Evolutionary conservation across 768 basidiomycete species (phyloP), one percentile per base, ranked within the genome.

Genomic region (Mycena galericulata): DNA sequence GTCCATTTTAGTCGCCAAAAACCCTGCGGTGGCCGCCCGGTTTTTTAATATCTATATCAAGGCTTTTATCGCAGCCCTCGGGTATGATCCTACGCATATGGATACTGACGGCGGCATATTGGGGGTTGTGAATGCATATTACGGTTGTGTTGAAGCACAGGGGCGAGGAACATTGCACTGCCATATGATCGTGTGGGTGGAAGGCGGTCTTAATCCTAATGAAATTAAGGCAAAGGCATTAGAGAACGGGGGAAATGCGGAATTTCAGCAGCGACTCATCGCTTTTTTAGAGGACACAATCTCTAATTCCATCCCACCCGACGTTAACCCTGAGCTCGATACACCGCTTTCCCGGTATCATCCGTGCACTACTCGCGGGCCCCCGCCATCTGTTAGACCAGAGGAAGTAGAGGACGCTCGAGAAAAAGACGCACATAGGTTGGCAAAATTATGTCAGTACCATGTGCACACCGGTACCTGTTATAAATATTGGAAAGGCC

Each of bases 21-120:
- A 62, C 15, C 60, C 60, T 22, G 60, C 49, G 9, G 40, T 62
- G 2, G 62, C 62, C 12, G 62, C 62, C 0, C 62, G 34, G 0
- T 62, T 62, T 29, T 62, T 62, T 12, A 55, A 63, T 63, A 27
- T 47, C 1, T 63, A 55, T 27, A 62, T 62, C 2, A 62, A 62
- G 40, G 61, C 49, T 8, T 62, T 62, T 27, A 51, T 62, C 12
- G 27, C 36, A 3, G 40, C 40, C 0, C 29, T 62, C 1, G 61
- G 40, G 12, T 62, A 62, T 26, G 61, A 53, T 50, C 50, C 61
- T 3, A 38, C 17, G 3, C 50, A 53, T 10, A 1, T 8, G 7
- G 40, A 62, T 26, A 17, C 17, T 2, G 41, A 62, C 1, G 61
- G 61, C 17, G 61, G 61, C 20, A 30, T 43, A 1, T n/a, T 53